Conservation (phyloP, 2,329 filamentous ascomycete species). For the Corynespora cassiicola region DNA sequence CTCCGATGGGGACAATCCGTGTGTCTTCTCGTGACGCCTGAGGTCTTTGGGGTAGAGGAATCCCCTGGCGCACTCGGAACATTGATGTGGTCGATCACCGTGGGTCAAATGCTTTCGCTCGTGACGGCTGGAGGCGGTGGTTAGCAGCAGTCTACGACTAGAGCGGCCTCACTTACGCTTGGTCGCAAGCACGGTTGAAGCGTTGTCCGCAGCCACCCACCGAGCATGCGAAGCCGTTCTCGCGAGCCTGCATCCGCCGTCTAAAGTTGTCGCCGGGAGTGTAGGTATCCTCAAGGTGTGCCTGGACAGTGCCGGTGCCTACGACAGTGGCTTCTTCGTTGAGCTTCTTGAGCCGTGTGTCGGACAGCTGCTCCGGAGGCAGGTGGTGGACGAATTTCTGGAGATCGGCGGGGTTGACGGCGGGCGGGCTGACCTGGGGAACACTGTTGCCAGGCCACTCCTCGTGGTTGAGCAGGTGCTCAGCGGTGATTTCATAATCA, state of each 20-base stretch:
- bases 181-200: conserved; percentile 41
- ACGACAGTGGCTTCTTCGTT: conserved; percentile 36
- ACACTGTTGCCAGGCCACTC: conserved; percentile 18
- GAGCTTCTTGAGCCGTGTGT: conserved; percentile 12
- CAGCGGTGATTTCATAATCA: conserved; percentile 9
- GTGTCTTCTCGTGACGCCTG: conserved; percentile 34
- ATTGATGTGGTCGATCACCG: conserved; percentile 39
- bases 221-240: conserved; percentile 32
- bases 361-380: conserved; percentile 10
- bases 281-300: conserved; percentile 36
- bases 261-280: conserved; percentile 35
- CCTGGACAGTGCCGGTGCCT: conserved; percentile 29
- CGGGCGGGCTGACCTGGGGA: conserved; percentile 9
- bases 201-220: conserved; percentile 26
- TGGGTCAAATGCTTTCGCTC: conserved; percentile 33
- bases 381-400: conserved; percentile 12
- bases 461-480: conserved; percentile 17
- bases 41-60: conserved; percentile 46
- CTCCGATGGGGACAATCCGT: conserved; percentile 22
- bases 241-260: conserved; percentile 5
- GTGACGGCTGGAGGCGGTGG: conserved; percentile 31
- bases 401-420: conserved; percentile 7
- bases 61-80: conserved; percentile 31
- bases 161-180: conserved; percentile 35
- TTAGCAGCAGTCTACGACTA: conserved; percentile 23